Evolutionary conservation across 2,329 filamentous ascomycete species (phyloP).

Genomic region (Cyphellophora europaea): DNA sequence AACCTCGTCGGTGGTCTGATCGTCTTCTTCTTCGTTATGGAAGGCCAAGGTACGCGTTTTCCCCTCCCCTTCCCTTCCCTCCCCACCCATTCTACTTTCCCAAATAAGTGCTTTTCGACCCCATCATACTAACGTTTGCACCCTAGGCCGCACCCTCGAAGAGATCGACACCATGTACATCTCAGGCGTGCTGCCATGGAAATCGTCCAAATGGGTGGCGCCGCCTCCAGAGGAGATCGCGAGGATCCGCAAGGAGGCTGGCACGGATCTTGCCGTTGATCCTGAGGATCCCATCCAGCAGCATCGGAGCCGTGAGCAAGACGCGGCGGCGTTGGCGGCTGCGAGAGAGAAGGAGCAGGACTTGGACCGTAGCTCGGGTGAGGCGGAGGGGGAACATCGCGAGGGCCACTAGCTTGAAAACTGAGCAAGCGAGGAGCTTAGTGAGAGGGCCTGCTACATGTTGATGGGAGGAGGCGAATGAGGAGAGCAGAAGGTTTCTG

Average conservation of each 20-base stretch:
- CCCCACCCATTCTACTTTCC: too few relatives aligned
- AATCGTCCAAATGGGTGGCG: slow-evolving; percentile 12
- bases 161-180: slow-evolving; percentile 75
- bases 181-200: slow-evolving; percentile 51
- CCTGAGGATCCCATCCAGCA: slow-evolving; percentile 5
- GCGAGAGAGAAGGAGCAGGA: background rate
- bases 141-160: slow-evolving; percentile 58
- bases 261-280: slow-evolving; percentile 12
- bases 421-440: too few relatives aligned
- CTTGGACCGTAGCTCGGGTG: background rate
- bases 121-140: too few relatives aligned
- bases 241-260: slow-evolving; percentile 14
- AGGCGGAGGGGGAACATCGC: too few relatives aligned
- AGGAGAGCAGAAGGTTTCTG: too few relatives aligned
- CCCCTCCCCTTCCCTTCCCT: too few relatives aligned
- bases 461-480: too few relatives aligned
- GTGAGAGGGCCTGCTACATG: too few relatives aligned
- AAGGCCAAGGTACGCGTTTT: slow-evolving; percentile 53
- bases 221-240: slow-evolving; percentile 18
- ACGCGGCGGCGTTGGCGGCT: background rate
- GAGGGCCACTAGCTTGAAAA: too few relatives aligned
- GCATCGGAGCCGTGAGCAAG: background rate
- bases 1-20: slow-evolving; percentile 55
- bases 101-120: too few relatives aligned
- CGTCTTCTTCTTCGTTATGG: slow-evolving; percentile 70